These are phyloP conservation scores for Canavalia ensiformis DNA, from an alignment of 306 rosid genomes.

Conservation along the genomic window DNA sequence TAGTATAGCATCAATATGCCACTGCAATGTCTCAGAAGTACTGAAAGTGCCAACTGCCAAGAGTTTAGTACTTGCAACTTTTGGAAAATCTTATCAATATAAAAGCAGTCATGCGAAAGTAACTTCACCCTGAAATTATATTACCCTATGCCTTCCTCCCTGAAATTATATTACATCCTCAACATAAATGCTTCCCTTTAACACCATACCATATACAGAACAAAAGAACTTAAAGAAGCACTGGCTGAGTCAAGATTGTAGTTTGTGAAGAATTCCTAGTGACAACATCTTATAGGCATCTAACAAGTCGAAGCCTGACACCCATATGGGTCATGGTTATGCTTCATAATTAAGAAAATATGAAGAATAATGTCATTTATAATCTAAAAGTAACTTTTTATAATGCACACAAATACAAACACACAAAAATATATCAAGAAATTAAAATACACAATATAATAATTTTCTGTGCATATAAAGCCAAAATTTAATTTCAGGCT, in stretches of 20 bases:
- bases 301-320: slow-evolving; percentile 4
- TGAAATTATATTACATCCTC: slow-evolving; percentile 20
- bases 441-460: background rate
- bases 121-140: slow-evolving; percentile 18
- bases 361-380: background rate
- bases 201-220: background rate
- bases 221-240: background rate
- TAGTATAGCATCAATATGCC: slow-evolving; percentile 1
- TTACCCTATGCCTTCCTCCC: background rate
- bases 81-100: slow-evolving; percentile 24
- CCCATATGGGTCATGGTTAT: background rate
- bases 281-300: slow-evolving; percentile 15
- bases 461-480: slow-evolving; percentile 15
- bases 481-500: slow-evolving; percentile 16
- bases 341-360: slow-evolving; percentile 19
- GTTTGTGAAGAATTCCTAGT: slow-evolving; percentile 20
- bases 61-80: background rate
- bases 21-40: background rate
- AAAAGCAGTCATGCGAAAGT: background rate
- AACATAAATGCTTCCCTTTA: slow-evolving; percentile 1
- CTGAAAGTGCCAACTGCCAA: background rate
- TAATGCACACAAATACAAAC: background rate
- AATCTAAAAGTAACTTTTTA: background rate
- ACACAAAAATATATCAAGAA: slow-evolving; percentile 6
- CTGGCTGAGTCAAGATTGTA: background rate